phyloP scores from a whole-genome alignment of 305 asterid genomes.

The Solanum hybrid region DNA sequence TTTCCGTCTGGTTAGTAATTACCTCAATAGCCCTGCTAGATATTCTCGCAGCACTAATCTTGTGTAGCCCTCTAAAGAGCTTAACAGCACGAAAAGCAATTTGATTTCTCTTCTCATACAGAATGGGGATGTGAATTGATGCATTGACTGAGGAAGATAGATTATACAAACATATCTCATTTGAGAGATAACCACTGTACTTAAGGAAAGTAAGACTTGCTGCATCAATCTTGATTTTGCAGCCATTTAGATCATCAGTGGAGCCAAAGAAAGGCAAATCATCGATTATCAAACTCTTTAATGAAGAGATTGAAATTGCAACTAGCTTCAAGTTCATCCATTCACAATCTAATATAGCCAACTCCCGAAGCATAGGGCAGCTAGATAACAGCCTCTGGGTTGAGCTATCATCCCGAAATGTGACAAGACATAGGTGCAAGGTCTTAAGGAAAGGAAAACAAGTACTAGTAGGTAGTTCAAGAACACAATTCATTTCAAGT shows the following conservation, averaged over 20 bases:
- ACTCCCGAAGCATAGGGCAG: constrained; percentile 37
- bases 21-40: constrained; percentile 36
- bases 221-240: constrained; percentile 37
- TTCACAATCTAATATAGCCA: constrained; percentile 43
- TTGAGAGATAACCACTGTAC: constrained; percentile 40
- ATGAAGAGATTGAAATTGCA: constrained; percentile 32
- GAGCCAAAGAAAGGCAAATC: constrained; percentile 36
- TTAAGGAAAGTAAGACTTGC: constrained; percentile 22
- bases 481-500: constrained; percentile 38
- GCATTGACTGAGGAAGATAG: constrained; percentile 24
- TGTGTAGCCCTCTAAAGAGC: constrained; percentile 24
- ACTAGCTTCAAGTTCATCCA: constrained; percentile 33
- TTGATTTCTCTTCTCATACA: constrained; percentile 13
- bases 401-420: constrained; percentile 32
- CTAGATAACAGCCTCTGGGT: constrained; percentile 37
- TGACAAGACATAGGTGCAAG: constrained; percentile 40
- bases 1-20: neutral
- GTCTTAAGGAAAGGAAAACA: constrained; percentile 31
- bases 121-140: constrained; percentile 24
- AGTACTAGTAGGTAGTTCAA: constrained; percentile 34
- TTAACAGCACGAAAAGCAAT: constrained; percentile 21
- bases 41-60: constrained; percentile 26
- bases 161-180: constrained; percentile 23
- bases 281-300: constrained; percentile 38
- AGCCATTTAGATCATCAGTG: constrained; percentile 27